A percentile compares a stretch with the other conserved stretches of the same genome.
phyloP scores from a whole-genome alignment of 257 asterid species.

The Solanum habrochaites region DNA sequence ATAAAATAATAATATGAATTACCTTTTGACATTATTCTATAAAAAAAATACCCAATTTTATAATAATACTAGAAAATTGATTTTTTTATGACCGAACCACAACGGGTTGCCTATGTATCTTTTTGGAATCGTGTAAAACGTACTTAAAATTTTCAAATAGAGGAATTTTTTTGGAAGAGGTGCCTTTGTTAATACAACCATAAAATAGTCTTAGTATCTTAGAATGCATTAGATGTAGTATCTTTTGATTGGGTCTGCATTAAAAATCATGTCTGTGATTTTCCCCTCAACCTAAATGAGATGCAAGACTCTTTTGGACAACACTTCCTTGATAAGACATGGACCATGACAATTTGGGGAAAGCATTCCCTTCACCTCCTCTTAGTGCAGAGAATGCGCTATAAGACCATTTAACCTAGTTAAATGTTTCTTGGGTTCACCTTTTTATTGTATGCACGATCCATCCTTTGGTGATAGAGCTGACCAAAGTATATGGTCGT shows the following conservation, averaged over 20 bases:
- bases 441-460: neutral
- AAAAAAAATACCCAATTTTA: neutral
- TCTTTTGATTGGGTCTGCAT: neutral
- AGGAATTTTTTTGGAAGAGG: neutral
- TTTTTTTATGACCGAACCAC: neutral
- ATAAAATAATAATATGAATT: too few species aligned
- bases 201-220: too few species aligned
- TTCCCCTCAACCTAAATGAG: neutral
- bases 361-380: neutral
- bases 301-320: neutral
- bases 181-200: too few species aligned
- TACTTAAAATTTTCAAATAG: neutral
- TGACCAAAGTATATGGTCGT: fast-evolving
- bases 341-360: neutral
- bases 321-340: neutral
- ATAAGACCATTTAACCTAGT: neutral
- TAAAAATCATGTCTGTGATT: neutral
- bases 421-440: neutral
- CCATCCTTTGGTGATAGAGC: neutral
- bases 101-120: neutral
- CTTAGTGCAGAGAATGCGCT: neutral
- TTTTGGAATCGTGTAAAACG: neutral
- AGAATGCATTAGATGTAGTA: neutral
- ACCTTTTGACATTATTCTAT: too few species aligned
- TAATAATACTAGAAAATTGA: neutral